These are phyloP conservation scores for Exophiala phaeomuriformis DNA, from an alignment of 2,329 filamentous ascomycete species.

Conservation along the genomic window DNA sequence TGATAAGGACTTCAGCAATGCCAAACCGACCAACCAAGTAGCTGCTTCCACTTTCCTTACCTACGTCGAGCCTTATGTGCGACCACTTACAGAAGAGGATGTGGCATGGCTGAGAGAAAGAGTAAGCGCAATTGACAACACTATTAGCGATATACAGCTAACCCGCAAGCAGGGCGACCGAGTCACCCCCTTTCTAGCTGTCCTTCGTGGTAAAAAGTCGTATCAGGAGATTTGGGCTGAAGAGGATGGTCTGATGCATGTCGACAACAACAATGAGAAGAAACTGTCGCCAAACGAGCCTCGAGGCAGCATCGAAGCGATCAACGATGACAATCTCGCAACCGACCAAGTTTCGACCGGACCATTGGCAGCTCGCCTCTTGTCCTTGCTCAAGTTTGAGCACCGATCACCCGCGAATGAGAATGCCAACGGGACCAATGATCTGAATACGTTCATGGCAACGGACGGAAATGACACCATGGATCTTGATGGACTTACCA, in stretches of 20 bases:
- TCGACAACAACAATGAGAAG: slow-evolving; percentile 62
- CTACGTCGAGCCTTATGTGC: slow-evolving; percentile 86
- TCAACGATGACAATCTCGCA: slow-evolving; percentile 79
- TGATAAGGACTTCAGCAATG: slow-evolving; percentile 90
- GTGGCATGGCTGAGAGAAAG: slow-evolving; percentile 85
- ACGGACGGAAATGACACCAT: slow-evolving; percentile 38
- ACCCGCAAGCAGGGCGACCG: slow-evolving; percentile 60
- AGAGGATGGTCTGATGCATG: slow-evolving; percentile 73
- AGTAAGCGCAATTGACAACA: slow-evolving; percentile 31
- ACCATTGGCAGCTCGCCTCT: slow-evolving; percentile 72
- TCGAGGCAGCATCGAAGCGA: slow-evolving; percentile 74
- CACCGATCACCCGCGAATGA: slow-evolving; percentile 46
- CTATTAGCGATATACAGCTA: neutral
- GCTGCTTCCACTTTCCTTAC: slow-evolving; percentile 88
- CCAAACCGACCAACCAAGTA: slow-evolving; percentile 90
- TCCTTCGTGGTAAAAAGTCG: slow-evolving; percentile 72
- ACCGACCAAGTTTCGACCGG: slow-evolving; percentile 85
- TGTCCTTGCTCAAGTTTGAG: slow-evolving; percentile 76
- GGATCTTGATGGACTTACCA: slow-evolving; percentile 36
- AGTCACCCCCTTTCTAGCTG: slow-evolving; percentile 73
- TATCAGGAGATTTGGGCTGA: slow-evolving; percentile 92
- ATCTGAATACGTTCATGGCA: slow-evolving; percentile 40
- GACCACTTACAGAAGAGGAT: slow-evolving; percentile 85
- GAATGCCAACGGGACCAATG: slow-evolving; percentile 49
- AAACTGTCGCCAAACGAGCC: slow-evolving; percentile 67